Evolutionary conservation across 2,329 filamentous ascomycete genomes (phyloP).

Genomic region (Calonectria fujianensis): DNA sequence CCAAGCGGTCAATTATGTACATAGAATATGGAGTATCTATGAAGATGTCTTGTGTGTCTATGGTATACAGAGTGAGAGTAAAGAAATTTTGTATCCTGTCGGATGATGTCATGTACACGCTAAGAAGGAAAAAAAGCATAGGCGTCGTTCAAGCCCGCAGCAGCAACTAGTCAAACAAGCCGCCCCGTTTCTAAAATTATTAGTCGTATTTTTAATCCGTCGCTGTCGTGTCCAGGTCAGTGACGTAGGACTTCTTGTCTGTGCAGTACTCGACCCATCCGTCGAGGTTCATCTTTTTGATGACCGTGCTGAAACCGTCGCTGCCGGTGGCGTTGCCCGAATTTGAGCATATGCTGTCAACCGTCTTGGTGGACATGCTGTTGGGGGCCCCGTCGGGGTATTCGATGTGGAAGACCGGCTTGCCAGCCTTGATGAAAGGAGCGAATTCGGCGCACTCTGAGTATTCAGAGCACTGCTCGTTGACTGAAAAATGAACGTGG

Average conservation of each 20-base stretch:
- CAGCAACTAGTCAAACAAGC: constrained; percentile 11
- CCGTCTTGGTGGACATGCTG: constrained; percentile 55
- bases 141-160: constrained; percentile 14
- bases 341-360: constrained; percentile 64
- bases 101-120: constrained; percentile 20
- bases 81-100: background rate
- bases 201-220: constrained; percentile 24
- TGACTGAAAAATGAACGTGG: constrained; percentile 79
- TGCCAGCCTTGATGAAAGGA: constrained; percentile 74
- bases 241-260: constrained; percentile 56
- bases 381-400: constrained; percentile 73
- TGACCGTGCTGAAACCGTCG: constrained; percentile 75
- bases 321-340: constrained; percentile 63
- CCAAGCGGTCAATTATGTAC: constrained; percentile 15
- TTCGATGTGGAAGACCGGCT: constrained; percentile 85
- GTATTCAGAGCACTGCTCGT: constrained; percentile 80
- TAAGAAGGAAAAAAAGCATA: background rate
- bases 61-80: background rate
- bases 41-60: background rate
- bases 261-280: constrained; percentile 77
- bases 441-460: constrained; percentile 75
- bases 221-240: constrained; percentile 37
- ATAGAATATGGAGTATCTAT: constrained; percentile 4
- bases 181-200: constrained; percentile 20
- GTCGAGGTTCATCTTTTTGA: constrained; percentile 79